These are phyloP conservation scores for Blechomonas ayalai DNA, from an alignment of 208 protist species.

Conservation along the genomic window DNA sequence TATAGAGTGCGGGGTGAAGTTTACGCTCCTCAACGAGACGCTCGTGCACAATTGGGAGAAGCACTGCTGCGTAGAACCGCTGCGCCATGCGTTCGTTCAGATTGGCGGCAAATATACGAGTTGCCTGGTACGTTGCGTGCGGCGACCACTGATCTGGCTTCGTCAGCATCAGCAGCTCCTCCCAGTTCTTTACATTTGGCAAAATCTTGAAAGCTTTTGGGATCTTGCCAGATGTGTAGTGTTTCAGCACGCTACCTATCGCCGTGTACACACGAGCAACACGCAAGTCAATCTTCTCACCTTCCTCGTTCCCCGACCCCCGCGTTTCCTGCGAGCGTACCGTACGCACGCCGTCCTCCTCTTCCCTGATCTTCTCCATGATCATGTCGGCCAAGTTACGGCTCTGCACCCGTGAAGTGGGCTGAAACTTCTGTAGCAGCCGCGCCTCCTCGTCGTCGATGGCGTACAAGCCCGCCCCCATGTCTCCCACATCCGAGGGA, in stretches of 20 bases:
- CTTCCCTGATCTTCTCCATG: constrained; percentile 87
- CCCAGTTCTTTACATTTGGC: constrained; percentile 96
- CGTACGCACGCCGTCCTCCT: constrained; percentile 37
- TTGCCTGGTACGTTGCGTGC: constrained; percentile 93
- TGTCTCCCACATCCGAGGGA: constrained; percentile 57
- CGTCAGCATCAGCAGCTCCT: constrained; percentile 96
- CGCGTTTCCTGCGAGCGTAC: constrained; percentile 7
- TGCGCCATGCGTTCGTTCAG: constrained; percentile 96
- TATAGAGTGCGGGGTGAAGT: constrained; percentile 98
- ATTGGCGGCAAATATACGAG: constrained; percentile 96
- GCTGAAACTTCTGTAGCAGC: constrained; percentile 85
- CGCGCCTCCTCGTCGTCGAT: constrained; percentile 87
- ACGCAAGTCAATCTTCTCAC: constrained; percentile 61
- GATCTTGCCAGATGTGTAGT: constrained; percentile 97
- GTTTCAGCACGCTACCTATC: constrained; percentile 92
- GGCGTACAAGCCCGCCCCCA: constrained; percentile 58
- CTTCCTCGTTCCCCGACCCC: constrained; percentile 2
- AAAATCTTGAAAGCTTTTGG: constrained; percentile 99
- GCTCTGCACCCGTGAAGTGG: constrained; percentile 72
- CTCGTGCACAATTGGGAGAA: constrained; percentile 94
- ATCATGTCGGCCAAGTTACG: constrained; percentile 90
- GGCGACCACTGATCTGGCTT: constrained; percentile 94
- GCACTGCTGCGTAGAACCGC: constrained; percentile 96
- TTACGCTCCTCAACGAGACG: constrained; percentile 72
- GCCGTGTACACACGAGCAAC: constrained; percentile 89